These are phyloP conservation scores for Lichtheimia hyalospora DNA, from an alignment of 371 early-diverging fungal genomes.

Conservation along the genomic window DNA sequence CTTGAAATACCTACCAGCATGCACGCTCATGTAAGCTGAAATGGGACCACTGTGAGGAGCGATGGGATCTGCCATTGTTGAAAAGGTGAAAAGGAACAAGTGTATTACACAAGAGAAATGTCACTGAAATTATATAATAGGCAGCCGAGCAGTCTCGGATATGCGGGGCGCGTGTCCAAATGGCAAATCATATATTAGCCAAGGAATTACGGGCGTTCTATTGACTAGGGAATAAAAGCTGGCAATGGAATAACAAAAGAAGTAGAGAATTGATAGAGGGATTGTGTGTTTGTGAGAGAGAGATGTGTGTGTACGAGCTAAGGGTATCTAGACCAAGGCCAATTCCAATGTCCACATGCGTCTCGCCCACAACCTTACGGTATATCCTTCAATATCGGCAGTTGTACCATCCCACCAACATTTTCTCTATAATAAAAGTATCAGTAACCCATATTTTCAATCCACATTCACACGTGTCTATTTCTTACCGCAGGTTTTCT, in stretches of 20 bases:
- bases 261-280: background rate
- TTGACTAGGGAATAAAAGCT: background rate
- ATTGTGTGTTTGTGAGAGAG: background rate
- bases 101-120: background rate
- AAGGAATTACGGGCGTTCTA: background rate
- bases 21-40: constrained; percentile 49
- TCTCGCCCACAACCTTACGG: constrained; percentile 79
- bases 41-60: constrained; percentile 43
- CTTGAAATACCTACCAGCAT: constrained; percentile 25
- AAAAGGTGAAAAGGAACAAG: background rate
- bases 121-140: no score
- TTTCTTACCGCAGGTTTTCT: constrained; percentile 78
- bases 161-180: background rate
- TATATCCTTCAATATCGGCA: constrained; percentile 58
- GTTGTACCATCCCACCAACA: constrained; percentile 88
- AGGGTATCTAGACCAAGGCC: constrained; percentile 61
- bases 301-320: background rate
- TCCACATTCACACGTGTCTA: background rate
- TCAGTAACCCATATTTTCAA: background rate
- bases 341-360: constrained; percentile 85
- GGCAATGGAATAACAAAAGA: background rate
- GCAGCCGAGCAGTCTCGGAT: no score
- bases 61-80: constrained; percentile 33
- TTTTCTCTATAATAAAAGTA: constrained; percentile 54
- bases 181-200: constrained; percentile 1